phyloP scores from a whole-genome alignment of 2,329 filamentous ascomycete genomes.

The Penicillium brevicompactum region DNA sequence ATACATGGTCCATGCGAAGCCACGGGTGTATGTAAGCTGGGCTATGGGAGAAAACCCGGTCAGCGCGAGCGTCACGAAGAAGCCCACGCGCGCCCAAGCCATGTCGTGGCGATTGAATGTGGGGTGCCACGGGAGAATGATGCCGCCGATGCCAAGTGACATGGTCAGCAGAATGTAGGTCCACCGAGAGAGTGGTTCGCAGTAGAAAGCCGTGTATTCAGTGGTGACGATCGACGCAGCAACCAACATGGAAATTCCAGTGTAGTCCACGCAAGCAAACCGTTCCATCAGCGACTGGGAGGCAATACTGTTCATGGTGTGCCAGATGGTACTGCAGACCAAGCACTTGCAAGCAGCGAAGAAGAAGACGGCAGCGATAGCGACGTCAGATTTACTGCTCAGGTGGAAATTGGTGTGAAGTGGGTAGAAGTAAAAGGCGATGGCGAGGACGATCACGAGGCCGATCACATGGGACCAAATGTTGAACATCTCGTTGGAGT shows the following conservation, averaged over 20 bases:
- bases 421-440: constrained; percentile 97
- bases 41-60: constrained; percentile 88
- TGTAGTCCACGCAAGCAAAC: constrained; percentile 98
- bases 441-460: constrained; percentile 79
- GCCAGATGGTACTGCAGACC: constrained; percentile 94
- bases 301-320: constrained; percentile 97
- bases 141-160: constrained; percentile 78
- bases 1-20: constrained; percentile 76
- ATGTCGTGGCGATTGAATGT: constrained; percentile 90
- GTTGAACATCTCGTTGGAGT: constrained; percentile 94
- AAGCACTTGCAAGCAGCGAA: constrained; percentile 93
- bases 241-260: constrained; percentile 91
- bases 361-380: constrained; percentile 93
- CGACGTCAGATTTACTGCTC: constrained; percentile 83
- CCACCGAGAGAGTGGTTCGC: constrained; percentile 84
- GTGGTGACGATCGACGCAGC: constrained; percentile 95
- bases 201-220: constrained; percentile 98
- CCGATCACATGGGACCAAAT: constrained; percentile 97
- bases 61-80: constrained; percentile 82
- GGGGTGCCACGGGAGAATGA: constrained; percentile 94
- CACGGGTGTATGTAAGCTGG: constrained; percentile 78
- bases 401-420: constrained; percentile 81
- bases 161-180: constrained; percentile 82
- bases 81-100: constrained; percentile 88
- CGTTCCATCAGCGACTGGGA: constrained; percentile 87